Evolutionary conservation across 805 yeast species (phyloP).

Genomic region (Candida multigemmis): DNA sequence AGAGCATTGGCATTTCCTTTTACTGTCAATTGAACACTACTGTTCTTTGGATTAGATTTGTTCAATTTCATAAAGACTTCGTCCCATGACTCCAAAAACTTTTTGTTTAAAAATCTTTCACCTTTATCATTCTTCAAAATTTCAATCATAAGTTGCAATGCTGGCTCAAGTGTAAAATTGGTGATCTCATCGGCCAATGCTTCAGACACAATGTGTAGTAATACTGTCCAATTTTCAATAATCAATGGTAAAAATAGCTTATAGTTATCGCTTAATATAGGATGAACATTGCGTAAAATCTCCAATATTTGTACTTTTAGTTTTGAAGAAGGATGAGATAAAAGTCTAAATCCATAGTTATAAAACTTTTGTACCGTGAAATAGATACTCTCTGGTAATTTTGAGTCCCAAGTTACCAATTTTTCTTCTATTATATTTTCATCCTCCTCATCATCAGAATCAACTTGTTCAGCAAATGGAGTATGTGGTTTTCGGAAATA

Average conservation of each 20-base stretch:
- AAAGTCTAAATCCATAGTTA: constrained; percentile 57
- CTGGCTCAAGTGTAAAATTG: constrained; percentile 9
- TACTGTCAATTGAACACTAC: no score
- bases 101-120: constrained; percentile 38
- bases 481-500: constrained; percentile 27
- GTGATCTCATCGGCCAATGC: neutral
- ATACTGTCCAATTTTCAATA: constrained; percentile 23
- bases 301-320: constrained; percentile 50
- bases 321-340: constrained; percentile 57
- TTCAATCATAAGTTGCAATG: constrained; percentile 17
- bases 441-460: constrained; percentile 13
- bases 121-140: constrained; percentile 21
- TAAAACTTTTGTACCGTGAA: constrained; percentile 49
- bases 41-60: no score
- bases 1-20: no score
- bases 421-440: constrained; percentile 7
- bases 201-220: constrained; percentile 12
- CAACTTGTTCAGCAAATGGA: constrained; percentile 17
- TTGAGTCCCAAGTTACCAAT: constrained; percentile 49
- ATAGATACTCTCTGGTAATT: constrained; percentile 56
- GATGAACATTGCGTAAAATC: constrained; percentile 26
- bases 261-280: constrained; percentile 22
- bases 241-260: constrained; percentile 20
- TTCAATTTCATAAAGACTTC: neutral
- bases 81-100: constrained; percentile 41